Evolutionary conservation across 768 basidiomycete genomes (phyloP).

Genomic region (Lactarius sanguifluus): DNA sequence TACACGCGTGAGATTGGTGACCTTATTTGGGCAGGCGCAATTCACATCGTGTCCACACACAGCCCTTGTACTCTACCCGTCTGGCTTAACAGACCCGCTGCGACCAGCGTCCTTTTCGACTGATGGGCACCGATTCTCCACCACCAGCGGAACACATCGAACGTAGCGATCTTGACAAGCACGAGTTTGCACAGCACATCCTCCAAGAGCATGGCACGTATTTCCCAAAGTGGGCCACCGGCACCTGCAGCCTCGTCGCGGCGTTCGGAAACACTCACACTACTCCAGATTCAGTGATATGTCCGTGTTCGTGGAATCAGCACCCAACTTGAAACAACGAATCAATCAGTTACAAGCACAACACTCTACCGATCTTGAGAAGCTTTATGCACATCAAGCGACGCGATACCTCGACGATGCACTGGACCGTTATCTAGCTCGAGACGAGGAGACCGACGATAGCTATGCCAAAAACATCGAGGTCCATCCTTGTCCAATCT

Average conservation of each 20-base stretch:
- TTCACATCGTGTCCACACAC: neutral
- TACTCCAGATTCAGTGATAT: constrained; percentile 18
- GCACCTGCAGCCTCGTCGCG: constrained; percentile 1
- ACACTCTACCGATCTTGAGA: constrained; percentile 37
- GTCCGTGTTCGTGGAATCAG: constrained; percentile 32
- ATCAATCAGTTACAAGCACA: constrained; percentile 36
- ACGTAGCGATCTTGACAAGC: constrained; percentile 19
- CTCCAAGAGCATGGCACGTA: constrained; percentile 26
- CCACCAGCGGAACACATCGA: constrained; percentile 13
- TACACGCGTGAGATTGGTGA: neutral
- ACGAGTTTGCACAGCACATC: constrained; percentile 27
- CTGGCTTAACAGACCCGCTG: neutral
- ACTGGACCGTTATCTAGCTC: constrained; percentile 31
- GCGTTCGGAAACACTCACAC: constrained; percentile 7
- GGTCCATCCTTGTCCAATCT: constrained; percentile 13
- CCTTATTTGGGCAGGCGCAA: neutral
- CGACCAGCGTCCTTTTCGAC: neutral
- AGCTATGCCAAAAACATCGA: constrained; percentile 10
- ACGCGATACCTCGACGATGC: constrained; percentile 39
- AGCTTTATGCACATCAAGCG: constrained; percentile 36
- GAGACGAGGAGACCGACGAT: constrained; percentile 23
- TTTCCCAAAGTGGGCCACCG: constrained; percentile 29
- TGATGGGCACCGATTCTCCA: constrained; percentile 14
- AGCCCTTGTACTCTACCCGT: neutral
- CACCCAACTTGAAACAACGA: constrained; percentile 33